Evolutionary conservation across 352 stramenopile species (phyloP).

Genomic region (Phytophthora pini): DNA sequence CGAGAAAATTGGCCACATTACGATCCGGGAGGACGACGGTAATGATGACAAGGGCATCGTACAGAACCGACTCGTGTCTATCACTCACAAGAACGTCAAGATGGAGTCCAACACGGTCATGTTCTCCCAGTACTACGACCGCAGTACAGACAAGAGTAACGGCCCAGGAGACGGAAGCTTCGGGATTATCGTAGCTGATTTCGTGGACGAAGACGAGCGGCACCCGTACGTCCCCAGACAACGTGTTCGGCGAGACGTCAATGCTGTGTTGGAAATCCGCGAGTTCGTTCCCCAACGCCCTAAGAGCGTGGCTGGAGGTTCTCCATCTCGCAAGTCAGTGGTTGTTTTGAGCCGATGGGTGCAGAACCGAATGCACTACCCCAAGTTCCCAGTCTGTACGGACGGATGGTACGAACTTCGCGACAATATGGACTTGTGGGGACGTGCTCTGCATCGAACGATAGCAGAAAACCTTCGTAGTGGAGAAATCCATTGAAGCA

Average conservation of each 20-base stretch:
- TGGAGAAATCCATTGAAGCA: too few species aligned
- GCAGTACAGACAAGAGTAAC: slow-evolving; percentile 12
- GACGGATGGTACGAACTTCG: slow-evolving; percentile 39
- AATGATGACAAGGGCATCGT: slow-evolving; percentile 42
- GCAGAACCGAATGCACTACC: slow-evolving; percentile 42
- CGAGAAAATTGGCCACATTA: slow-evolving; percentile 62
- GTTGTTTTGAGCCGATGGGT: slow-evolving; percentile 41
- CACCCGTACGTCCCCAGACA: slow-evolving; percentile 38
- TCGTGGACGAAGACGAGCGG: slow-evolving; percentile 43
- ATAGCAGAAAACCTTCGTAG: slow-evolving; percentile 29
- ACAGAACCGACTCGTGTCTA: slow-evolving; percentile 57
- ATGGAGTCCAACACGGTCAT: slow-evolving; percentile 55
- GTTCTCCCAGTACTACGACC: slow-evolving; percentile 46
- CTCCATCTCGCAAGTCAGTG: slow-evolving; percentile 26
- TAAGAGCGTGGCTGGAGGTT: slow-evolving; percentile 12
- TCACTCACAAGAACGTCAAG: slow-evolving; percentile 29
- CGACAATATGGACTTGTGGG: slow-evolving; percentile 44
- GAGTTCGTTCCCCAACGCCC: slow-evolving; percentile 18
- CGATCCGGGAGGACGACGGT: slow-evolving; percentile 59
- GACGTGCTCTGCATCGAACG: slow-evolving; percentile 28
- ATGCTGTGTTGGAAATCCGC: slow-evolving; percentile 34
- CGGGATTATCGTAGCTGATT: slow-evolving; percentile 41
- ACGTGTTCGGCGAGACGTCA: slow-evolving; percentile 37
- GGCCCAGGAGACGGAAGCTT: slow-evolving; percentile 20
- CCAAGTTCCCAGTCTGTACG: slow-evolving; percentile 30